Conservation (phyloP, 139 green algal genomes). For the Chlorella sp. region DNA sequence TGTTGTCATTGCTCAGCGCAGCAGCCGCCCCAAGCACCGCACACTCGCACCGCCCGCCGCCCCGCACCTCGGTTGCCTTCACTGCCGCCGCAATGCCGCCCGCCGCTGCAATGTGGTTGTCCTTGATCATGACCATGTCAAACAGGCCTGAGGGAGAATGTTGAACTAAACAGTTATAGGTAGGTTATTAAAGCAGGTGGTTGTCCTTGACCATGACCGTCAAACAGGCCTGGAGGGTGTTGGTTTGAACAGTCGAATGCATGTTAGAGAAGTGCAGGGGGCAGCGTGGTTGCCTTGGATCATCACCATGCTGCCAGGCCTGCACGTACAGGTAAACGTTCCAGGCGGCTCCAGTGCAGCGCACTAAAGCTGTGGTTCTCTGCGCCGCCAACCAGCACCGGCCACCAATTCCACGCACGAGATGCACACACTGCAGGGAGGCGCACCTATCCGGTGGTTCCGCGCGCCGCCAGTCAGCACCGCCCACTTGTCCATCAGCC, state of each 20-base stretch:
- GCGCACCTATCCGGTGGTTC: conserved; percentile 81
- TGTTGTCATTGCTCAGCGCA: too few relatives aligned
- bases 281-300: too few relatives aligned
- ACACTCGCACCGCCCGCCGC: neutral
- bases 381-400: neutral
- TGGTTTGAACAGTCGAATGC: too few relatives aligned
- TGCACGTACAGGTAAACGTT: too few relatives aligned
- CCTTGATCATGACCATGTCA: conserved; percentile 99
- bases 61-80: conserved; percentile 48
- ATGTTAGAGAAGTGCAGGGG: too few relatives aligned
- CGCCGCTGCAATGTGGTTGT: conserved; percentile 98
- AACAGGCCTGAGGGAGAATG: conserved; percentile 57
- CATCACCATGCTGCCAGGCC: too few relatives aligned
- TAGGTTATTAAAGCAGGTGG: too few relatives aligned
- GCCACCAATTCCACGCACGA: neutral
- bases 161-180: neutral
- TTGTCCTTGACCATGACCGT: too few relatives aligned
- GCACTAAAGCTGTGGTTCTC: too few relatives aligned
- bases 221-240: too few relatives aligned
- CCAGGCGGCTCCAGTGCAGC: too few relatives aligned
- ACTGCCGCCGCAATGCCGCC: conserved; percentile 85
- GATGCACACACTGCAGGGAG: neutral
- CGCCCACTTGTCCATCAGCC: conserved; percentile 98
- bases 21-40: too few relatives aligned
- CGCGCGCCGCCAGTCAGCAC: conserved; percentile 86